phyloP scores from a whole-genome alignment of 148 eudicot species.

The Simmondsia chinensis region DNA sequence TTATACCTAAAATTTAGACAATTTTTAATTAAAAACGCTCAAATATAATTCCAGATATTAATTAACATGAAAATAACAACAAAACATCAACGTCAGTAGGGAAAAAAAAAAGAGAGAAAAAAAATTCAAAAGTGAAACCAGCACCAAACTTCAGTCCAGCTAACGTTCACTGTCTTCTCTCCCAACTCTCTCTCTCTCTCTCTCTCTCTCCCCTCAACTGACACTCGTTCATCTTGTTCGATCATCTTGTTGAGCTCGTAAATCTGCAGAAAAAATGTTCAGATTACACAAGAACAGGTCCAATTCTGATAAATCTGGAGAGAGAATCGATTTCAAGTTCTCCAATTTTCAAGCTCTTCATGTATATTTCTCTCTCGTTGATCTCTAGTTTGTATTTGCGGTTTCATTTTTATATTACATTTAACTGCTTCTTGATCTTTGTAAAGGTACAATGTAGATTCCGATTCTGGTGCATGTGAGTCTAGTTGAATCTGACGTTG shows the following conservation, averaged over 20 bases:
- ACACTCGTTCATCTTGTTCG: neutral
- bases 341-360: constrained; percentile 63
- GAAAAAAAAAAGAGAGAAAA: too few relatives aligned
- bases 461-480: constrained; percentile 1
- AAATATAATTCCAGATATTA: too few relatives aligned
- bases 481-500: too few relatives aligned
- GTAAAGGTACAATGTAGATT: neutral
- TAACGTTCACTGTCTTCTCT: constrained; percentile 5
- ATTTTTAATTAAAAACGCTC: too few relatives aligned
- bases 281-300: constrained; percentile 48
- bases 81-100: too few relatives aligned
- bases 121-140: too few relatives aligned
- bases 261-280: constrained; percentile 32
- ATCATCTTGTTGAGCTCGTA: neutral
- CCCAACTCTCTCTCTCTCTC: constrained; percentile 1
- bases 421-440: neutral
- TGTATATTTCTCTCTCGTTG: too few relatives aligned
- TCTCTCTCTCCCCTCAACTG: neutral
- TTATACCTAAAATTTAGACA: too few relatives aligned
- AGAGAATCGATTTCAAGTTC: constrained; percentile 55
- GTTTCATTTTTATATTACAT: neutral
- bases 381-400: constrained; percentile 24
- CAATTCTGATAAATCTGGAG: constrained; percentile 16
- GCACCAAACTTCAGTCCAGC: too few relatives aligned
- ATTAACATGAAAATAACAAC: too few relatives aligned